Conservation (phyloP, 768 basidiomycete genomes). For the Leccinum variicolor region DNA sequence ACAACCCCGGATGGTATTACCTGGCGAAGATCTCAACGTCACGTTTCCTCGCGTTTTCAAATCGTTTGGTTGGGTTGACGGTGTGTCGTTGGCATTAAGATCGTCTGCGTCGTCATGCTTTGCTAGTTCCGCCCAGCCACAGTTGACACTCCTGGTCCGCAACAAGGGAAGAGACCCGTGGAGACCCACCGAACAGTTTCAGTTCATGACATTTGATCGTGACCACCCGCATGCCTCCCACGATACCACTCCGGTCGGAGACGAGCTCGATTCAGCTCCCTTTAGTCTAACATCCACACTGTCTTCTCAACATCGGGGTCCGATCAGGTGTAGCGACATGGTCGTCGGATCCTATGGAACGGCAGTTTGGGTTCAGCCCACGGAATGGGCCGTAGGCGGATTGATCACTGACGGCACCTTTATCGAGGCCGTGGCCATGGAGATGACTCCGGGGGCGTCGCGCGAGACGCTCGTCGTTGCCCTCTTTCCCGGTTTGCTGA, state of each 20-base stretch:
- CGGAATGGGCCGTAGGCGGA: slow-evolving; percentile 39
- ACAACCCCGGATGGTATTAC: slow-evolving; percentile 37
- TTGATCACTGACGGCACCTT: slow-evolving; percentile 28
- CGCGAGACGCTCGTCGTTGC: slow-evolving; percentile 45
- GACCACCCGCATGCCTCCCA: neutral
- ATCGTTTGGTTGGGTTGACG: slow-evolving; percentile 69
- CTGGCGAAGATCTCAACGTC: slow-evolving; percentile 10
- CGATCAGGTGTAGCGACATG: slow-evolving; percentile 52
- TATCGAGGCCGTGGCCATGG: slow-evolving; percentile 11
- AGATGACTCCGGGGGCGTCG: slow-evolving; percentile 14
- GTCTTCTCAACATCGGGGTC: slow-evolving; percentile 41
- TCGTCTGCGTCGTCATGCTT: neutral
- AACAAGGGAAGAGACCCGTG: slow-evolving; percentile 61
- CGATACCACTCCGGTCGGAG: slow-evolving; percentile 15
- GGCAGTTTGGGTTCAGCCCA: slow-evolving; percentile 62
- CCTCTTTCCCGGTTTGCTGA: slow-evolving; percentile 45
- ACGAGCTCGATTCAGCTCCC: slow-evolving; percentile 42
- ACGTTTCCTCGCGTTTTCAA: slow-evolving; percentile 37
- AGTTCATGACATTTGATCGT: slow-evolving; percentile 43
- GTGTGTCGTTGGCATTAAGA: slow-evolving; percentile 39
- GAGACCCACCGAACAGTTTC: slow-evolving; percentile 46
- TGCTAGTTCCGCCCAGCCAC: neutral
- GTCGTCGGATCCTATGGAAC: slow-evolving; percentile 54
- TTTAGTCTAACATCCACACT: slow-evolving; percentile 38
- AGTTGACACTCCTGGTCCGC: slow-evolving; percentile 53